Conservation (phyloP, 441 rosid species). For the Manihot esculenta region DNA sequence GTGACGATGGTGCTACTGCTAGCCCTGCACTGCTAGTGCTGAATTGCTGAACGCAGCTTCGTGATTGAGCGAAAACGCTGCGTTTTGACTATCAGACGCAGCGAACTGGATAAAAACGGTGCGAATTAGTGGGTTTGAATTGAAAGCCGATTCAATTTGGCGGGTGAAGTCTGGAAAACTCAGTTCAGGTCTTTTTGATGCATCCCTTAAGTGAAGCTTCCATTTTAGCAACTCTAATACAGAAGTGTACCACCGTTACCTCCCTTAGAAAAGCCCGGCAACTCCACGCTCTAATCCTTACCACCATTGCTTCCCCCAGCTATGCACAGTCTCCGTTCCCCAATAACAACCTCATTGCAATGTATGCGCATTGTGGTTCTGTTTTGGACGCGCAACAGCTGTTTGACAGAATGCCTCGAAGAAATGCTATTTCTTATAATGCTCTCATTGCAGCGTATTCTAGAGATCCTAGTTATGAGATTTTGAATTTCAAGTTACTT, state of each 20-base stretch:
- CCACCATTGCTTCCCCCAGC: constrained; percentile 25
- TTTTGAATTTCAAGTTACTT: constrained; percentile 36
- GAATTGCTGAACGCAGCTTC: no score
- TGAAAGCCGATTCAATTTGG: constrained; percentile 2
- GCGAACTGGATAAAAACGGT: neutral
- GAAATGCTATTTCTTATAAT: constrained; percentile 53
- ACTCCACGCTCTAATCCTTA: constrained; percentile 66
- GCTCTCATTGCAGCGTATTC: constrained; percentile 70
- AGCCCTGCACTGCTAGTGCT: no score
- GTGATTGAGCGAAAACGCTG: no score
- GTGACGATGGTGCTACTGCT: no score
- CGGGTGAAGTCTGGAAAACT: constrained; percentile 11
- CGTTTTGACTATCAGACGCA: no score
- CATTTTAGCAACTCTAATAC: constrained; percentile 36
- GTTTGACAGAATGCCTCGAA: constrained; percentile 43
- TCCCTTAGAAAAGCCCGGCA: constrained; percentile 56
- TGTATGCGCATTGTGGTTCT: constrained; percentile 62
- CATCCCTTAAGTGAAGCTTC: constrained; percentile 32
- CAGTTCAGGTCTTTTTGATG: constrained; percentile 23
- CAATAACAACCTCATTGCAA: constrained; percentile 61
- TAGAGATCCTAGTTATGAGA: constrained; percentile 35
- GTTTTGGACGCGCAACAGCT: constrained; percentile 46
- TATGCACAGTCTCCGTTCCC: constrained; percentile 43
- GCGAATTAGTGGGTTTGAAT: constrained; percentile 3
- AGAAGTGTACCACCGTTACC: constrained; percentile 52